phyloP scores from a whole-genome alignment of 345 rosid species.

The Rhodamnia rubescens region DNA sequence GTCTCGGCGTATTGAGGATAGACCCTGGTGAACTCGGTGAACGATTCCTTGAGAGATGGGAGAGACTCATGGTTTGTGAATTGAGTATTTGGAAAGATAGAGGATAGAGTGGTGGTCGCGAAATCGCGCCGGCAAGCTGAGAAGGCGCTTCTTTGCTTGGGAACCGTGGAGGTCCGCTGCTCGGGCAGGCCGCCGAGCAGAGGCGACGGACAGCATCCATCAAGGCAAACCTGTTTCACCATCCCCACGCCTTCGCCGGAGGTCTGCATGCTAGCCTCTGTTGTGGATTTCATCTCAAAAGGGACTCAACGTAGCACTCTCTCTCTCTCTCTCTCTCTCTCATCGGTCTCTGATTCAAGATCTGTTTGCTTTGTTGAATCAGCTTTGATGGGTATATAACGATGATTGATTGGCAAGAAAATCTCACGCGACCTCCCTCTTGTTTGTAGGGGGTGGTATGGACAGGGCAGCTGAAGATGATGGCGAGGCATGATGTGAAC shows the following conservation, averaged over 20 bases:
- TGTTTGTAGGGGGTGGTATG: background rate
- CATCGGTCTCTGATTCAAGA: background rate
- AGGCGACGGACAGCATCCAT: slow-evolving; percentile 58
- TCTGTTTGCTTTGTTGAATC: background rate
- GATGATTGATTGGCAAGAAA: background rate
- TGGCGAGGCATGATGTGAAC: background rate
- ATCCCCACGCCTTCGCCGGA: slow-evolving; percentile 20
- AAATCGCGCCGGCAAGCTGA: slow-evolving; percentile 58
- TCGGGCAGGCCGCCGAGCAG: slow-evolving; percentile 14
- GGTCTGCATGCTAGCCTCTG: background rate
- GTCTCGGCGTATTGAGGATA: slow-evolving; percentile 55
- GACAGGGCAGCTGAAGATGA: background rate
- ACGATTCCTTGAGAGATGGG: slow-evolving; percentile 55
- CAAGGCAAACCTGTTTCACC: slow-evolving; percentile 30
- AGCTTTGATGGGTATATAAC: background rate
- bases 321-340: background rate
- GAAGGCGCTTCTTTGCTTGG: slow-evolving; percentile 31
- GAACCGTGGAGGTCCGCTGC: slow-evolving; percentile 14
- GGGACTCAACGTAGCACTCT: background rate
- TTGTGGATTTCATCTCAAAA: slow-evolving; percentile 15
- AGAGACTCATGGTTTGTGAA: slow-evolving; percentile 81
- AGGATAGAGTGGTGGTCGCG: slow-evolving; percentile 43
- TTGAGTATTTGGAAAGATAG: slow-evolving; percentile 56
- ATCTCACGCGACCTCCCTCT: background rate
- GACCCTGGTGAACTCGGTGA: slow-evolving; percentile 47